Evolutionary conservation across 1,284 basidiomycete species (phyloP), one percentile per base, ranked within the genome.

Genomic region (Sanghuangporus sanghuang): DNA sequence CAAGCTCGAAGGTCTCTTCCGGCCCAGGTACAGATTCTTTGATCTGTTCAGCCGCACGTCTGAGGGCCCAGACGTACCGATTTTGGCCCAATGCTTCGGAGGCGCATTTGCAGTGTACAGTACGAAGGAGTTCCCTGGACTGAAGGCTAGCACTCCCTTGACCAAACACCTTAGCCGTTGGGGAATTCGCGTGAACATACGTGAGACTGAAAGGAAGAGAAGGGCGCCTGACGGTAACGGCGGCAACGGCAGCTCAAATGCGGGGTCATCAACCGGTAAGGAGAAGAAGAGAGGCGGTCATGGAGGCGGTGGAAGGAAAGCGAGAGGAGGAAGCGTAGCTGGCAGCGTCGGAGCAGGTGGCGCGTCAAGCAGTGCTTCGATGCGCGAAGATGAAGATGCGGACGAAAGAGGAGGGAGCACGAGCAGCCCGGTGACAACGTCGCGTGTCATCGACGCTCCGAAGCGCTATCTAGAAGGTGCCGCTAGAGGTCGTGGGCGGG

Each of bases 41-140:
- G 86, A 90, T 70, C 76, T 89, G 44, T 86, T 85, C 71, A 59
- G 55, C n/a, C 49, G 65, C 5, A 56, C 67, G 2, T 66, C 65
- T 14, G 69, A 68, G 6, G 67, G 70, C 8, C 66, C 66, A 3
- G 75, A 78, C 55, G 73, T 80, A 0, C 79, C 80, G 6, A 79
- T 91, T 18, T 83, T 89, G 68, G 86, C 88, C 1, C 87, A 90
- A 71, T 86, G 85, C 69, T 87, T 83, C 60, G 89, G 89, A 7
- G 85, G 85, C 0, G 66, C 77, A 1, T 92, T 92, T 72, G 81
- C 81, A 21, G 82, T 92, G 0, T 92, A 89, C 69, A 89, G 89
- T 23, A 91, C 90, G 0, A 92, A 92, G 69, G 87, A 89, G 70
- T 92, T 92, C 70, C 90, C 90, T 0, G 89, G 89, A 1, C 73